Conservation (phyloP, 305 asterid genomes). For the Euphrasia arctica region DNA sequence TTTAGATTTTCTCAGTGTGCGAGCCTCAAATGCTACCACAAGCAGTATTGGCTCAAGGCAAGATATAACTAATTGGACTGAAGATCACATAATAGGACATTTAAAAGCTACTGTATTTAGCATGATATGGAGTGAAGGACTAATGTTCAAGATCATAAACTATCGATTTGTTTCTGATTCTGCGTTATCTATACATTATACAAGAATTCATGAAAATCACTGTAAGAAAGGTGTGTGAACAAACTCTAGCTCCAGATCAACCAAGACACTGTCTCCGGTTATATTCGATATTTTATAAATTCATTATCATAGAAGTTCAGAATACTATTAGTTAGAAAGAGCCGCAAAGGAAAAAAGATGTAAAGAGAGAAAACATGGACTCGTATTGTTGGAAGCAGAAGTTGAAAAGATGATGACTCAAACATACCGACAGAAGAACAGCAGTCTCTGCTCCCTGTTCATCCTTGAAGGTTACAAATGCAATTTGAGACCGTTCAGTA, state of each 20-base stretch:
- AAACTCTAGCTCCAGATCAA: constrained; percentile 9
- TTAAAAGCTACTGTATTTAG: neutral
- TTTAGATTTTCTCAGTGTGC: neutral
- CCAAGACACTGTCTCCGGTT: neutral
- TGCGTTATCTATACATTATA: neutral
- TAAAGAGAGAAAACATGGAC: neutral
- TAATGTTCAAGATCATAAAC: neutral
- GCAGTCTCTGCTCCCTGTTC: constrained; percentile 92
- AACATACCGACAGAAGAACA: constrained; percentile 77
- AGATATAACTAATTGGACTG: neutral
- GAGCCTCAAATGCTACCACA: neutral
- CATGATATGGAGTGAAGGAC: neutral
- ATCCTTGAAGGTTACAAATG: constrained; percentile 90
- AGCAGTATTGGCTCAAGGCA: neutral
- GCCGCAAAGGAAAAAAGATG: constrained; percentile 5
- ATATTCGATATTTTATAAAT: neutral
- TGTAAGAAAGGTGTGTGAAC: neutral
- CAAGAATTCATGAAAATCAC: neutral
- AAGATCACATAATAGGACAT: neutral
- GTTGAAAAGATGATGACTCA: constrained; percentile 1
- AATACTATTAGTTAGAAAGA: constrained; percentile 3
- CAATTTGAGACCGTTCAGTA: constrained; percentile 70
- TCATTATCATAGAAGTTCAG: neutral
- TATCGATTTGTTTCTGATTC: neutral
- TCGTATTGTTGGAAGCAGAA: constrained; percentile 1